A percentile compares a stretch with the other conserved stretches of the same genome.
phyloP scores from a whole-genome alignment of 176 grass and related monocot genomes.

The Triticum urartu region DNA sequence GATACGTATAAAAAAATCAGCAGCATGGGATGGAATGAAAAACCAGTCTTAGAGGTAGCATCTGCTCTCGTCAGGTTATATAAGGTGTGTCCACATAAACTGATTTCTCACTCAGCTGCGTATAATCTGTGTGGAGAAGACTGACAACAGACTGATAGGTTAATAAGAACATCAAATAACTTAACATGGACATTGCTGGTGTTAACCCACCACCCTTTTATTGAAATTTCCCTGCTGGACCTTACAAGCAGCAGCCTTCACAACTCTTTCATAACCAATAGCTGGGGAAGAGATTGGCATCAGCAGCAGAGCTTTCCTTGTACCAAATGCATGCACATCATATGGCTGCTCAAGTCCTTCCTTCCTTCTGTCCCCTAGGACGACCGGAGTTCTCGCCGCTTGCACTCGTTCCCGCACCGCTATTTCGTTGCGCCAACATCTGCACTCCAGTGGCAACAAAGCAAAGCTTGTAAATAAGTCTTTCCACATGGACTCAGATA shows the following conservation, averaged over 20 bases:
- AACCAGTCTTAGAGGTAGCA: too few species aligned
- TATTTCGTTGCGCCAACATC: constrained; percentile 15
- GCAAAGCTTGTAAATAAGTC: not conserved
- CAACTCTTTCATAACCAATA: not conserved
- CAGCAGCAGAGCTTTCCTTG: not conserved
- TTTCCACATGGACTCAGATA: not conserved
- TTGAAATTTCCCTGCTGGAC: not conserved
- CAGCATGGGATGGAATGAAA: too few species aligned
- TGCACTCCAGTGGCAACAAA: constrained; percentile 29
- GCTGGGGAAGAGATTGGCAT: not conserved
- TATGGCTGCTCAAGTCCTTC: not conserved
- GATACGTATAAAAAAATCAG: too few species aligned
- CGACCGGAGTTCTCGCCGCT: not conserved
- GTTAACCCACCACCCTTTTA: constrained; percentile 24
- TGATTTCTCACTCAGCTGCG: too few species aligned
- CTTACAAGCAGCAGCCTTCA: not conserved
- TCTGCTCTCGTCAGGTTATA: too few species aligned
- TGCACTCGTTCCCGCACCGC: constrained; percentile 1
- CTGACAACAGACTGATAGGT: not conserved
- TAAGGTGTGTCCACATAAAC: too few species aligned
- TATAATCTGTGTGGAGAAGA: not conserved
- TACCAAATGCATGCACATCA: not conserved
- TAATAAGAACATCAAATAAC: not conserved
- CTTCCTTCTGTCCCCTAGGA: too few species aligned
- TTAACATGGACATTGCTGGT: not conserved